A percentile compares a stretch with the other conserved stretches of the same genome.
phyloP scores from a whole-genome alignment of 2,329 filamentous ascomycete species.

The Penicillium sclerotiorum region DNA sequence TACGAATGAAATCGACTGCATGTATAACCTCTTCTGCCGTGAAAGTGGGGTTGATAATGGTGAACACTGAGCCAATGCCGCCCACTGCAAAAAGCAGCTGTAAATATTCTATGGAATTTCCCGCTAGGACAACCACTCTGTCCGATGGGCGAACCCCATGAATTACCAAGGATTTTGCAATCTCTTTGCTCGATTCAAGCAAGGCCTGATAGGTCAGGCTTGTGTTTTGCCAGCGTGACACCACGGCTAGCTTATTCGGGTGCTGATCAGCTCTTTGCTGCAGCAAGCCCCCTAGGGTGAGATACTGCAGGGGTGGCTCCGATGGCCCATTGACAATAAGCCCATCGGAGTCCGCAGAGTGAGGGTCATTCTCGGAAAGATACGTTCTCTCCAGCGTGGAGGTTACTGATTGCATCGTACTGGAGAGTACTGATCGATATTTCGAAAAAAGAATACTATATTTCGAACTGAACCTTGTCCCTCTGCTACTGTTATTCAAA shows the following conservation, averaged over 20 bases:
- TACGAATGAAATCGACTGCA: slow-evolving; percentile 24
- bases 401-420: no score
- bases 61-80: slow-evolving; percentile 60
- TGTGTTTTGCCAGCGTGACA: background rate
- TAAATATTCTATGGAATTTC: slow-evolving; percentile 53
- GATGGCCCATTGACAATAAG: background rate
- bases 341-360: no score
- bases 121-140: slow-evolving; percentile 68
- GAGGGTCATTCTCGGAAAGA: no score
- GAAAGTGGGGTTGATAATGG: slow-evolving; percentile 74
- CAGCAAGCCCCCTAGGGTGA: background rate
- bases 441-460: no score
- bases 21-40: slow-evolving; percentile 58
- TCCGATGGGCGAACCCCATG: slow-evolving; percentile 66
- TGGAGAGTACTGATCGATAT: no score
- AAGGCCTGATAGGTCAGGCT: slow-evolving; percentile 1
- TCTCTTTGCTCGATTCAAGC: background rate
- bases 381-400: no score
- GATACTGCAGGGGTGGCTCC: background rate
- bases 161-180: slow-evolving; percentile 49
- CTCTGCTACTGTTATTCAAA: no score
- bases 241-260: slow-evolving; percentile 4
- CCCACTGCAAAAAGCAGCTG: slow-evolving; percentile 69
- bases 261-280: background rate
- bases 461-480: no score